Base-by-base conservation (phyloP, 148 eudicot genomes). In the Beta vulgaris region DNA sequence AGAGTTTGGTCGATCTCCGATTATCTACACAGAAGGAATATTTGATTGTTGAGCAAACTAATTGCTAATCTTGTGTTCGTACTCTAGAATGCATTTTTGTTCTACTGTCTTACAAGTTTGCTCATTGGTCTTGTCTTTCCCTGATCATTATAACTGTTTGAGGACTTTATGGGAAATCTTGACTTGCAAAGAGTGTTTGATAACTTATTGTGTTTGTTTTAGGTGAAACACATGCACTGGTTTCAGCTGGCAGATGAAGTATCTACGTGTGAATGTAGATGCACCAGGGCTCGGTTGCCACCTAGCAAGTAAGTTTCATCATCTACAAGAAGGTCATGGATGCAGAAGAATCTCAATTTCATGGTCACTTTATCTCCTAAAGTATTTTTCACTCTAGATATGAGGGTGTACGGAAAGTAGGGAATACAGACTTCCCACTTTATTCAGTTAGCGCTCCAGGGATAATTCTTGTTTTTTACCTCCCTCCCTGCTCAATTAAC, bases 211-310 rank as follows among this genome's bases (percentile, higher is more conserved):
- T 78, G 35, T 67, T 68, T 74, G 32, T 77, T 78, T 43, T 79
- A 94, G 98, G 98, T 94, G 72, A 94, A 90, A 82, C 98, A 94
- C 82, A 37, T 94, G 96, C 96, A 92, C 76, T 94, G 98, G 98
- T 94, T 90, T 85, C 92, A 84, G 59, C 35, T 90, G 75, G 84
- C 90, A 77, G 93, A 90, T 54, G 83, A 89, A 81, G 87, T 87
- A 79, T 94, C 97, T 65, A 84, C 86, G 42, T 90, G 96, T 49
- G 98, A 94, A 75, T 94, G 98, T 77, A 89, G 97, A 81, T 94
- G 98, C 82, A 90, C 87, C 37, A 85, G 96, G 83, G 98, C 98
- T 49, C 85, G 88, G 66, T 81, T 94, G 80, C 98, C 97, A 53
- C 92, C 97, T 28, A 94, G 98, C 96, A 94, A 85, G 98, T 92